These are phyloP conservation scores for Myxozyma udenii DNA, from an alignment of 805 yeast species.

Conservation along the genomic window DNA sequence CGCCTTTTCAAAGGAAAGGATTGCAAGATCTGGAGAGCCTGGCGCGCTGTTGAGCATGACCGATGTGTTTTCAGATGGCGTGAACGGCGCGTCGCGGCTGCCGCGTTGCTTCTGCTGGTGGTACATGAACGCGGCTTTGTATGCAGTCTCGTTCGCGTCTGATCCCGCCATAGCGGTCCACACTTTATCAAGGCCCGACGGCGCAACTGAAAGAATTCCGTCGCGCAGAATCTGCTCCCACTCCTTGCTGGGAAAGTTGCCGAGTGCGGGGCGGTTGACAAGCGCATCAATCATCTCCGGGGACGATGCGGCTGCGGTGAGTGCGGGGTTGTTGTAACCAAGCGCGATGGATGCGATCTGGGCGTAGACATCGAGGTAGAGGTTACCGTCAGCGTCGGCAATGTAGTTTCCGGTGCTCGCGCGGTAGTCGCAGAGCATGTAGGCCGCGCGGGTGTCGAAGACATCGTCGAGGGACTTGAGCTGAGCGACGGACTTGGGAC, in stretches of 20 bases:
- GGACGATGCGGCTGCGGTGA: slow-evolving; percentile 64
- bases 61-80: slow-evolving; percentile 64
- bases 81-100: slow-evolving; percentile 49
- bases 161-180: slow-evolving; percentile 85
- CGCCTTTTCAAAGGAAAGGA: slow-evolving; percentile 79
- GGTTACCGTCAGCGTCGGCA: slow-evolving; percentile 77
- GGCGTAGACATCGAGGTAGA: slow-evolving; percentile 68
- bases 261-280: slow-evolving; percentile 80
- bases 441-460: slow-evolving; percentile 69
- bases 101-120: slow-evolving; percentile 64
- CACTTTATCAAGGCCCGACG: slow-evolving; percentile 67
- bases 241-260: slow-evolving; percentile 73
- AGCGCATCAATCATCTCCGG: slow-evolving; percentile 69
- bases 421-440: slow-evolving; percentile 71
- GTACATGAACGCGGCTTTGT: slow-evolving; percentile 83
- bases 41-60: slow-evolving; percentile 83
- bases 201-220: slow-evolving; percentile 69
- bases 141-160: slow-evolving; percentile 85
- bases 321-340: slow-evolving; percentile 81
- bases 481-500: slow-evolving; percentile 37
- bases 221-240: slow-evolving; percentile 48
- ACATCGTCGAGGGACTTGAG: slow-evolving; percentile 50
- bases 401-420: slow-evolving; percentile 77
- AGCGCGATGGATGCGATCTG: slow-evolving; percentile 83
- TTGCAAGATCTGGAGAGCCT: slow-evolving; percentile 72